Percentiles rank a stretch among this genome's conserved stretches.
Conservation (phyloP, 768 basidiomycete genomes). For the Tricholoma terreum region DNA sequence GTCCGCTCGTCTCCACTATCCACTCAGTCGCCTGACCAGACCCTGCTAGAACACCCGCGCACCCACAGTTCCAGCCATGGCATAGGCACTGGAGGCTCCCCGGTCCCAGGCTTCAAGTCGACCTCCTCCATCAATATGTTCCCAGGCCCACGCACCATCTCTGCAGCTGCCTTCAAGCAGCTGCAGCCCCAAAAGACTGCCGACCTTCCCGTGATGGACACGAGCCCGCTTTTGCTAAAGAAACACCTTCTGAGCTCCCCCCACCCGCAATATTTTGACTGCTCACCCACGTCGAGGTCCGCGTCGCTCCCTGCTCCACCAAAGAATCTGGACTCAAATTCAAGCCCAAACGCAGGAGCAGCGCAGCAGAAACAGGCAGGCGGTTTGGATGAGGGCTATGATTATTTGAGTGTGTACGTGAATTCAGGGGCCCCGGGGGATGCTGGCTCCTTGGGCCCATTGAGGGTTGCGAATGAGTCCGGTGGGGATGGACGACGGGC, state of each 20-base stretch:
- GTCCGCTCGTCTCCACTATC: conserved; percentile 6
- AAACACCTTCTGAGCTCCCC: conserved; percentile 50
- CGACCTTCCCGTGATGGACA: conserved; percentile 33
- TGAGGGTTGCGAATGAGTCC: conserved; percentile 4
- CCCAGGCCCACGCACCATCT: conserved; percentile 56
- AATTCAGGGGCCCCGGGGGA: conserved; percentile 15
- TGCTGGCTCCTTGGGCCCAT: conserved; percentile 8
- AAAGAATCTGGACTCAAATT: no score
- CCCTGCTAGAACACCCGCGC: conserved; percentile 47
- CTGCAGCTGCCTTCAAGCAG: conserved; percentile 72
- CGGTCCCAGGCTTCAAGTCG: conserved; percentile 14
- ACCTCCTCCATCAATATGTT: conserved; percentile 17
- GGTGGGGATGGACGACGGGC: not conserved
- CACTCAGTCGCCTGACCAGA: conserved; percentile 32
- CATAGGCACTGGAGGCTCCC: not conserved
- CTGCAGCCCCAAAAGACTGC: conserved; percentile 35
- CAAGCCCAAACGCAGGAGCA: conserved; percentile 4
- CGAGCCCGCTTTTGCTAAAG: conserved; percentile 45
- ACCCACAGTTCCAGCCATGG: conserved; percentile 11
- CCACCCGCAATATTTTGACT: conserved; percentile 23
- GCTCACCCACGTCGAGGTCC: conserved; percentile 13
- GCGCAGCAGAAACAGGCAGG: not conserved
- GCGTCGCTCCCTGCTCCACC: conserved; percentile 8
- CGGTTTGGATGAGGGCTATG: conserved; percentile 44
- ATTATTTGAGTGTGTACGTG: conserved; percentile 58